These are phyloP conservation scores for Entomophthora muscae DNA, from an alignment of 371 early-diverging fungal genomes.

Conservation along the genomic window DNA sequence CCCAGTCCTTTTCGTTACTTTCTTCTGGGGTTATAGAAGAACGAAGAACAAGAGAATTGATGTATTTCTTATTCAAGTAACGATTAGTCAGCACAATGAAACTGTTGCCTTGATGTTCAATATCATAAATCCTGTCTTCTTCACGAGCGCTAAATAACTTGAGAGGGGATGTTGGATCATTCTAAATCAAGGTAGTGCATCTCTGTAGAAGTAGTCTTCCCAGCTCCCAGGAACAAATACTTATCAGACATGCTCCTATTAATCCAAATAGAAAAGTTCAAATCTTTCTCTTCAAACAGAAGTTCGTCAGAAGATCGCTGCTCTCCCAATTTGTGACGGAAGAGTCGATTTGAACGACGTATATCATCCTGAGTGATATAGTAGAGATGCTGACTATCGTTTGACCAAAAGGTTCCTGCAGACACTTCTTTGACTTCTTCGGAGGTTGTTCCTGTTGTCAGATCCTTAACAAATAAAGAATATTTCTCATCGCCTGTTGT, in stretches of 20 bases:
- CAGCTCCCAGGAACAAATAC: slow-evolving; percentile 27
- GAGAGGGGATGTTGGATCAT: slow-evolving; percentile 12
- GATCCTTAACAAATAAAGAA: slow-evolving; percentile 26
- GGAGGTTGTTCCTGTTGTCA: slow-evolving; percentile 18
- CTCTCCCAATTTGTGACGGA: slow-evolving; percentile 24
- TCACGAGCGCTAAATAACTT: slow-evolving; percentile 25
- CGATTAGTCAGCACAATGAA: slow-evolving; percentile 34
- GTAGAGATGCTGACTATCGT: slow-evolving; percentile 22
- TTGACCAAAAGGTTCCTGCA: slow-evolving; percentile 32
- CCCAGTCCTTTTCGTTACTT: slow-evolving; percentile 16
- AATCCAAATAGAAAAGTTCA: slow-evolving; percentile 32
- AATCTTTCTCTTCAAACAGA: slow-evolving; percentile 32
- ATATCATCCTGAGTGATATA: slow-evolving; percentile 28
- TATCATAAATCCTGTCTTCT: slow-evolving; percentile 23
- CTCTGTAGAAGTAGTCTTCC: slow-evolving; percentile 36
- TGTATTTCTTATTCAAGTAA: slow-evolving; percentile 17
- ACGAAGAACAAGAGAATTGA: slow-evolving; percentile 32
- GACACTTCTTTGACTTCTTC: slow-evolving; percentile 25
- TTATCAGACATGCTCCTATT: slow-evolving; percentile 24
- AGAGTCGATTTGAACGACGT: slow-evolving; percentile 30
- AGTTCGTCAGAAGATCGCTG: slow-evolving; percentile 19
- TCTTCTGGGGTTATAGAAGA: slow-evolving; percentile 27
- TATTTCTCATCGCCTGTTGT: slow-evolving; percentile 29
- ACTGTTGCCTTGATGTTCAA: slow-evolving; percentile 20
- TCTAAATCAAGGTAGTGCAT: slow-evolving; percentile 23